A percentile compares a stretch with the other conserved stretches of the same genome.
These are phyloP conservation scores for Russula emetica DNA, from an alignment of 768 basidiomycete species.

Conservation along the genomic window DNA sequence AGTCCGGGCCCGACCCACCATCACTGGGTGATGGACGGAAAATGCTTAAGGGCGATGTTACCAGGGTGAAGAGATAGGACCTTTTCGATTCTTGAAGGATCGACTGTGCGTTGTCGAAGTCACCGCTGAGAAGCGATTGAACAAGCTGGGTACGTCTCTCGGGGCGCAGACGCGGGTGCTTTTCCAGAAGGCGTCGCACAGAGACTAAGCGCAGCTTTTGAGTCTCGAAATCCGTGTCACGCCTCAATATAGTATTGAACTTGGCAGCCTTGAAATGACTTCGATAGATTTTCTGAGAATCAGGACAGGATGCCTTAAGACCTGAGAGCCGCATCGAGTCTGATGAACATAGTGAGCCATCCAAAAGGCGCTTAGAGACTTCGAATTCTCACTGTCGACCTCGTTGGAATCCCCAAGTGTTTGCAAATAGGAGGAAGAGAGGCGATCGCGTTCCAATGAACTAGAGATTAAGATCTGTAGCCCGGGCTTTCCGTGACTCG, in stretches of 20 bases:
- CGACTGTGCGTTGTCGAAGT: not conserved
- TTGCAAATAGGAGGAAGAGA: not conserved
- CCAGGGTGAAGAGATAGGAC: not conserved
- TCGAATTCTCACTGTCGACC: not conserved
- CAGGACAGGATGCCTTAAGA: not conserved
- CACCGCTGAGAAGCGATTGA: not conserved
- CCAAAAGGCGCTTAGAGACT: not conserved
- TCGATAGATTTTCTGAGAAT: not conserved
- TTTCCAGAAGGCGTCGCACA: not conserved
- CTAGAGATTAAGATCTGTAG: not conserved
- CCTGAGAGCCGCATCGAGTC: not conserved
- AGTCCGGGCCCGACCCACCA: not conserved
- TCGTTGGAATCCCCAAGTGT: not conserved
- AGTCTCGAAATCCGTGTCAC: not conserved
- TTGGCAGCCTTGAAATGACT: not conserved
- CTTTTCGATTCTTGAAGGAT: not conserved
- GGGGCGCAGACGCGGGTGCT: not conserved
- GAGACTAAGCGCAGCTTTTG: constrained; percentile 4
- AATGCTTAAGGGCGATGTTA: not conserved
- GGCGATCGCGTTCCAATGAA: constrained; percentile 3
- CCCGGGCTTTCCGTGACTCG: not conserved
- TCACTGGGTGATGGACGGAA: not conserved
- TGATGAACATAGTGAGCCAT: not conserved
- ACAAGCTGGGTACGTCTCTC: not conserved
- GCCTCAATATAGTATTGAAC: not conserved